Evolutionary conservation across 805 yeast genomes (phyloP).

Genomic region (Priceomyces castillae): DNA sequence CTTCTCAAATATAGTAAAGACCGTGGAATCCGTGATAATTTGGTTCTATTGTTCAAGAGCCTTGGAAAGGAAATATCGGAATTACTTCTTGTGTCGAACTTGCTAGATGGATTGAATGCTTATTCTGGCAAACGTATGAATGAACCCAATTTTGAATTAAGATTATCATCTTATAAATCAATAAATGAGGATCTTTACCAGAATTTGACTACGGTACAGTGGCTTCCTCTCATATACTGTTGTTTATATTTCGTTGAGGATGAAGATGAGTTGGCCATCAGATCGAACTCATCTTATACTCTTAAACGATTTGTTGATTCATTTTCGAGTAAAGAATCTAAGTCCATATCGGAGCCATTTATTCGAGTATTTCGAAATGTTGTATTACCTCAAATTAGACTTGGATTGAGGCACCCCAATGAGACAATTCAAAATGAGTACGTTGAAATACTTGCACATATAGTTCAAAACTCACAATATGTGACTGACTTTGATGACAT

Average conservation of each 20-base stretch:
- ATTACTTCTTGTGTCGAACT: constrained; percentile 40
- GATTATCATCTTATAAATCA: constrained; percentile 63
- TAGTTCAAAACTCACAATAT: constrained; percentile 48
- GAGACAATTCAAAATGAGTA: constrained; percentile 73
- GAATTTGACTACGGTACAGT: constrained; percentile 51
- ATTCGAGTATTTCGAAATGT: constrained; percentile 46
- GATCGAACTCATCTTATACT: constrained; percentile 70
- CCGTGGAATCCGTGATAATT: constrained; percentile 55
- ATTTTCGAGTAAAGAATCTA: constrained; percentile 25
- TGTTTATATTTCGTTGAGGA: constrained; percentile 72
- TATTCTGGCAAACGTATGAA: constrained; percentile 59
- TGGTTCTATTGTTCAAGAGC: constrained; percentile 57
- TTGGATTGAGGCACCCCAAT: constrained; percentile 57
- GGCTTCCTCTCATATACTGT: constrained; percentile 76
- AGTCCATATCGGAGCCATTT: constrained; percentile 25
- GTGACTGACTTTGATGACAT: constrained; percentile 59
- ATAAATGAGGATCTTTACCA: constrained; percentile 57
- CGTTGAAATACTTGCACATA: constrained; percentile 60
- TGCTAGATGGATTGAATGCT: constrained; percentile 70
- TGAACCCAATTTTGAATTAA: constrained; percentile 75
- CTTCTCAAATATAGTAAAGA: constrained; percentile 61
- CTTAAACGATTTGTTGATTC: constrained; percentile 66
- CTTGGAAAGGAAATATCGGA: constrained; percentile 55
- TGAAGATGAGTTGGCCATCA: constrained; percentile 72
- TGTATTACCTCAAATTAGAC: constrained; percentile 62